Percentiles rank a stretch among this genome's conserved stretches.
Conservation (phyloP, 2,329 filamentous ascomycete species). For the Emergomyces africanus region DNA sequence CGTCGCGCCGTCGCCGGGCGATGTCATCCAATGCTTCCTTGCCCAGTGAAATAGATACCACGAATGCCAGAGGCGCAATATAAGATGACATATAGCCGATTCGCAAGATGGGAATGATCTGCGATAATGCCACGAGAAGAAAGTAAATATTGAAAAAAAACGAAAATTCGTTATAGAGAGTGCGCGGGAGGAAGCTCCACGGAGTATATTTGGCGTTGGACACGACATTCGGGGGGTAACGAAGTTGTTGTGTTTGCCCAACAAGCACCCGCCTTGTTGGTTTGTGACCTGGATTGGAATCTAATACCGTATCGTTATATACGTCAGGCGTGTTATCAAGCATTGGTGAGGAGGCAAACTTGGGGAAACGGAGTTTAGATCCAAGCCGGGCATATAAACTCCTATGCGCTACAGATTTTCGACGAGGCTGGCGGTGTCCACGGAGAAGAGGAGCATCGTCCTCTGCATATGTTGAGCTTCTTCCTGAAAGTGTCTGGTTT, state of each 20-base stretch:
- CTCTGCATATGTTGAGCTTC: constrained; percentile 44
- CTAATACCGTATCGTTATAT: constrained; percentile 19
- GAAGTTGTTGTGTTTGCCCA: constrained; percentile 56
- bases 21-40: constrained; percentile 97
- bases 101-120: constrained; percentile 74
- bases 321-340: constrained; percentile 6
- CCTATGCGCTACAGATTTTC: constrained; percentile 19
- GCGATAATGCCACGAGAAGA: constrained; percentile 83
- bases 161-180: constrained; percentile 96
- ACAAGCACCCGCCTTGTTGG: constrained; percentile 64
- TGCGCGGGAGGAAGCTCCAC: constrained; percentile 84
- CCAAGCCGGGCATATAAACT: constrained; percentile 36
- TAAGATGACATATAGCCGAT: constrained; percentile 96
- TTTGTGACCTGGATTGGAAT: constrained; percentile 16
- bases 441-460: constrained; percentile 66
- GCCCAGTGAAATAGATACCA: constrained; percentile 79
- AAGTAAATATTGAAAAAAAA: constrained; percentile 99
- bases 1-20: constrained; percentile 68
- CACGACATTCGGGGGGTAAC: constrained; percentile 80
- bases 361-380: constrained; percentile 51
- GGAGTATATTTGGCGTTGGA: constrained; percentile 98
- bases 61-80: constrained; percentile 81
- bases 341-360: constrained; percentile 42
- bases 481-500: constrained; percentile 46
- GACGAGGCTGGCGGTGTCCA: constrained; percentile 23